Conservation (phyloP, 345 rosid species). For the Hibiscus syriacus region DNA sequence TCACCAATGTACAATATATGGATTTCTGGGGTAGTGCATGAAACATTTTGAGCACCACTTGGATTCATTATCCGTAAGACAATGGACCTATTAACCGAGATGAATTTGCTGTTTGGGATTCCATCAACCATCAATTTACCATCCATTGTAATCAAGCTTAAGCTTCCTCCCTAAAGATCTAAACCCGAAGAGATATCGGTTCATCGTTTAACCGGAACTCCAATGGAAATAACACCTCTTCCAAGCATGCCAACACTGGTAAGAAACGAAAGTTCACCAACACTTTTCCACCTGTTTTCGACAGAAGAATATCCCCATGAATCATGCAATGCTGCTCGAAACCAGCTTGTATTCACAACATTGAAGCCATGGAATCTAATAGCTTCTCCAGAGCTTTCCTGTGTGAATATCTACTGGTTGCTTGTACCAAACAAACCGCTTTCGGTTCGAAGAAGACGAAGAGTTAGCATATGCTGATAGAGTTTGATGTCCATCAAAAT, state of each 20-base stretch:
- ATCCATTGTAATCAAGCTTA: conserved; percentile 31
- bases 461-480: conserved; percentile 28
- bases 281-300: conserved; percentile 23
- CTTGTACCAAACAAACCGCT: conserved; percentile 20
- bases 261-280: conserved; percentile 19
- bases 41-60: neutral
- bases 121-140: conserved; percentile 25
- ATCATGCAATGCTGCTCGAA: conserved; percentile 25
- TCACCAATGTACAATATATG: conserved; percentile 9
- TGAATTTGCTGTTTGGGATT: conserved; percentile 13
- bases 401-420: conserved; percentile 28
- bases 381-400: conserved; percentile 33
- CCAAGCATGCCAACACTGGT: conserved; percentile 20
- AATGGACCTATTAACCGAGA: neutral
- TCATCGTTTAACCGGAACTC: conserved; percentile 25
- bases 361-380: neutral
- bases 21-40: conserved; percentile 10
- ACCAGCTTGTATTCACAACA: conserved; percentile 23
- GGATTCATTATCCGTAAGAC: neutral
- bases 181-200: conserved; percentile 10
- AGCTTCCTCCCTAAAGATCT: conserved; percentile 28
- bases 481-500: conserved; percentile 20
- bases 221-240: conserved; percentile 27
- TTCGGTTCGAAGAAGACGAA: conserved; percentile 4
- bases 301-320: conserved; percentile 25